Evolutionary conservation across 106 monocot species (phyloP), one percentile per base, ranked within the genome.

Genomic region (Cymbidium sinense): DNA sequence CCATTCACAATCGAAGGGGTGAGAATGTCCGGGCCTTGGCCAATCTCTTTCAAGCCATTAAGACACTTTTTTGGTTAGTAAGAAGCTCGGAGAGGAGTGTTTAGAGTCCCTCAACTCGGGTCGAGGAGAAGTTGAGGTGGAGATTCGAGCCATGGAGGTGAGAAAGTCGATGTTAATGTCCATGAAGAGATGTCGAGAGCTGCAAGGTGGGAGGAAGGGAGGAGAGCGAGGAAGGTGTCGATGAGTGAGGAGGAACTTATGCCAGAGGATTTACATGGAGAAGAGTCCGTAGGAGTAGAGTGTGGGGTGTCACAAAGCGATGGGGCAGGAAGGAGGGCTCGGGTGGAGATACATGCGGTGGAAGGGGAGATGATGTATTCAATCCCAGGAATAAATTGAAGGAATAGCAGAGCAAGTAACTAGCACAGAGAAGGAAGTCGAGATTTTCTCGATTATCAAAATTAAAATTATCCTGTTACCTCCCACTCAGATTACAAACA

Each of bases 31-130:
- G 34, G 27, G 72, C 71, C 83, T 84, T 83, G 2, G 86, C 79
- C 20, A 67, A 1, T 84, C 83, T 55, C 83, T 70, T 86, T 73
- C 36, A 94, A 71, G 19, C 95, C 90, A 20, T 95, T 92, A 55
- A 83, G 64, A 69, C 95, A 17, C 92, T 95, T 73, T 90, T 83
- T 31, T 90, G 89, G 78, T 95, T 91, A 20, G 91, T 95, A 4
- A 95, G 58, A 34, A 89, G 62, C 0, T 91, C 94, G 7, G 87
- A 86, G 15, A 95, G 94, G 41, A 86, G 64, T 20, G 91, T 82
- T 28, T 86, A 86, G 51, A 84, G 55, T 23, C 62, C 12, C 7
- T 88, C 88, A 5, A 83, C 62, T 73, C 89, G 82, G 72, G 43
- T 61, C 31, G 70, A 73, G 31, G 76, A 81, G 34, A 77, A 39